Evolutionary conservation across 2,329 filamentous ascomycete species (phyloP), one percentile per base, ranked within the genome.

Genomic region (Monosporascus cannonballus): DNA sequence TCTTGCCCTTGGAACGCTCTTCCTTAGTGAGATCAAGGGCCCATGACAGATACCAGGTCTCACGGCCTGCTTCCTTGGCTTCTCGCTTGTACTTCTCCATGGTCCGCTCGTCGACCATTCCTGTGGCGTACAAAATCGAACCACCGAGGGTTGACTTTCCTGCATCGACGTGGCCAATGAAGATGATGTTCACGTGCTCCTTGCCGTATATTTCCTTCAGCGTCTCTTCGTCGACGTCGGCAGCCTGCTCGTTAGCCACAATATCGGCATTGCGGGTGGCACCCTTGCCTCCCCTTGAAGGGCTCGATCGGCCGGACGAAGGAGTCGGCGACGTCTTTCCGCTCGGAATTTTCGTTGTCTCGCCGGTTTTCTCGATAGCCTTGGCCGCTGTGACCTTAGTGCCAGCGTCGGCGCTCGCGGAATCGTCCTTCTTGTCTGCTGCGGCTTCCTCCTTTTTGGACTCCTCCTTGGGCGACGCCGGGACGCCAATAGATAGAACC

Each of bases 31-130:
- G 72, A 80, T 99, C 94, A 64, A 99, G 82, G 56, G 92, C 95
- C 94, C 95, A 99, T 44, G 94, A 99, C 22, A 99, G 81, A 71
- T 97, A 99, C 94, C 94, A 99, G 3, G 93, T 96, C 76, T 97
- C 94, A 76, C 92, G 89, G 50, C 94, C 94, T 59, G 94, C 81
- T 11, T 97, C 94, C 78, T 96, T 97, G 49, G 94, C 93, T 66
- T 99, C 95, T 63, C 84, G 85, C 81, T 93, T 96, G 79, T 96
- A 96, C 75, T 99, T 99, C 51, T 99, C 94, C 79, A 99, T 84
- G 37, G 94, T 99, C 69, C 94, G 85, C 73, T 99, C 91, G 67
- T 99, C 95, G n/a, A 99, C 94, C 94, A 97, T 99, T 55, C 94
- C 94, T 5, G 93, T 96, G 50, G 84, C 85, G 70, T 94, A 96